Base-by-base conservation (phyloP, 2,329 filamentous ascomycete species). In the Fusarium odoratissimum region DNA sequence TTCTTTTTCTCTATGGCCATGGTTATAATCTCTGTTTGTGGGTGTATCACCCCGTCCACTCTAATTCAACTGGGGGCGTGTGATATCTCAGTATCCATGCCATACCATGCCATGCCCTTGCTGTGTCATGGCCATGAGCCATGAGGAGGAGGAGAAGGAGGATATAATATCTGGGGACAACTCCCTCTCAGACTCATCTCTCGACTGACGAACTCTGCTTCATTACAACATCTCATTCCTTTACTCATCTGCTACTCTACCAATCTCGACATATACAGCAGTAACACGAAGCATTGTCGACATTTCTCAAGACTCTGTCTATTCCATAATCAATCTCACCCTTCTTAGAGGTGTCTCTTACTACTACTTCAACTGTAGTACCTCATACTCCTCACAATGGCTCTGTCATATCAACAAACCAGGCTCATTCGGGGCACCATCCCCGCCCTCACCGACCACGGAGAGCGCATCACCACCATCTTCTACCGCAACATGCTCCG, bases 401-500 rank as follows among this genome's bases (percentile, higher is more conserved):
- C 80, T 37, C 82, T 89, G 72, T 85, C 84, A 51, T 84, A 84
- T 72, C 81, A 85, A 54, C 91, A 95, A 82, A 85, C 88, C 64
- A 83, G 87, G 57, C 86, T 92, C 77, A 90, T 95, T 81, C 91
- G 90, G 80, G 86, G 90, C 57, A 94, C 92, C 10, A 89, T 93
- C 66, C 92, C 92, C 5, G 87, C 91, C 38, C 86, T 95, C 6
- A 86, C 87, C 28, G 85, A 91, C 69, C 89, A 94, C 78, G 93
- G 93, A 78, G 86, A 88, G 71, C 85, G 86, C 69, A 93, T 95
- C 80, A 91, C 92, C 10, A 86, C 86, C n/a, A 86, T 88, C 72
- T 94, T 95, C 84, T 95, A 95, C 85, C 85, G 85, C 69, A 90
- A 89, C 77, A 89, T 95, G 85, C 84, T 95, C 30, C 79, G 79